Evolutionary conservation across 2,329 filamentous ascomycete species (phyloP).

Genomic region (Tolypocladium paradoxum): DNA sequence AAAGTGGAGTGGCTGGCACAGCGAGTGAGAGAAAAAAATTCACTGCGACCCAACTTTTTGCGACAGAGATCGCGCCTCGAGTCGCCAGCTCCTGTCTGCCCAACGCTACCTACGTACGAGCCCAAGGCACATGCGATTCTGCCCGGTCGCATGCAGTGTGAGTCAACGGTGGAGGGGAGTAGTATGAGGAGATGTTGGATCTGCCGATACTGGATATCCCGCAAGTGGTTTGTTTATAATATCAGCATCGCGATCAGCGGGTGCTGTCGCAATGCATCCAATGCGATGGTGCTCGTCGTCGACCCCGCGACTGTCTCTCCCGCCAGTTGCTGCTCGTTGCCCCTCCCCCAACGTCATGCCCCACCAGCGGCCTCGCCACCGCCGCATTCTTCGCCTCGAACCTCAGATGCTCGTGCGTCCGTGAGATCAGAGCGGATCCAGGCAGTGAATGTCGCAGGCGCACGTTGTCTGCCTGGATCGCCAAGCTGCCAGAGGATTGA

Average conservation of each 20-base stretch:
- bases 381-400: neutral
- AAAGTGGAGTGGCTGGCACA: slow-evolving; percentile 2
- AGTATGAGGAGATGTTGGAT: too few species aligned
- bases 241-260: neutral
- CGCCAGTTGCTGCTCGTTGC: slow-evolving; percentile 5
- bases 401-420: neutral
- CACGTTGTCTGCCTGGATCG: neutral
- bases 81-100: slow-evolving; percentile 11
- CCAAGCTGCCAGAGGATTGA: neutral
- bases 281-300: neutral
- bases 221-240: neutral
- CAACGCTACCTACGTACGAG: slow-evolving; percentile 12
- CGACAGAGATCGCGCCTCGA: slow-evolving; percentile 5
- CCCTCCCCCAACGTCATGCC: slow-evolving; percentile 21
- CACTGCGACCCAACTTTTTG: slow-evolving; percentile 10
- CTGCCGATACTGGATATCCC: neutral
- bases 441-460: neutral
- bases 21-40: slow-evolving; percentile 12
- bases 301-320: neutral
- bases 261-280: neutral
- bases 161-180: neutral
- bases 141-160: neutral
- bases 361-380: slow-evolving; percentile 18
- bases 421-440: slow-evolving; percentile 12
- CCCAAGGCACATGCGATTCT: slow-evolving; percentile 11